Evolutionary conservation across 2,329 filamentous ascomycete genomes (phyloP), one percentile per base, ranked within the genome.

Genomic region (Byssoonygena ceratinophila): DNA sequence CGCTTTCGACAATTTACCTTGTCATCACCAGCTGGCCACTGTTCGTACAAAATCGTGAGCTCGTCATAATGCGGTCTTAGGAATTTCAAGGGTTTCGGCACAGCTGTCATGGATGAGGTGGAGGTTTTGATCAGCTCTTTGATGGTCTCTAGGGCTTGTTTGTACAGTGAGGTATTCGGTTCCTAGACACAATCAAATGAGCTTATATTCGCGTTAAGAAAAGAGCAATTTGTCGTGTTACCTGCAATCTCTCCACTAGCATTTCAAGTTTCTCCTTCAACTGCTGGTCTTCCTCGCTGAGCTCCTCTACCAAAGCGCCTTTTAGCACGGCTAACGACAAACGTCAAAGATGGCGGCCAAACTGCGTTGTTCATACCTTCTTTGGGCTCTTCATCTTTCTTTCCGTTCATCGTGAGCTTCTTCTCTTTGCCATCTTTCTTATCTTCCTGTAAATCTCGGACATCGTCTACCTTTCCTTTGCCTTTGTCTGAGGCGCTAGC

Each of bases 61-160:
- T 85, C 82, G 71, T 94, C 86, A 74, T 97, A 98, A 71, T 98
- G 91, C 60, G 91, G 92, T 74, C 92, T 82, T 58, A 98, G 80
- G 70, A 98, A 98, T 73, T 98, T 98, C 63, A 98, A 79, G 31
- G 92, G 92, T 74, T 98, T 98, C 22, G 94, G 92, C 57, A 98
- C 92, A 55, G 92, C 92, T 46, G 92, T 98, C 92, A 98, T 98
- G 43, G 94, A 98, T 55, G 90, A 97, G 60, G 92, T 98, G 55
- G 92, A 95, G 52, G 92, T 98, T 77, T 96, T 97, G 77, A 98
- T 98, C 67, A 88, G 94, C 64, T 84, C 88, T 76, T 96, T 97
- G 82, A 98, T 96, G 60, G 89, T 85, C 71, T 97, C 90, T 60
- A 98, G 77, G 51, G 92, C 86, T 55, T 90, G 81, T 69, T 90